A percentile compares a stretch with the other conserved stretches of the same genome.
Evolutionary conservation across 371 early-diverging fungal species (phyloP).

Genomic region (Basidiobolus meristosporus): DNA sequence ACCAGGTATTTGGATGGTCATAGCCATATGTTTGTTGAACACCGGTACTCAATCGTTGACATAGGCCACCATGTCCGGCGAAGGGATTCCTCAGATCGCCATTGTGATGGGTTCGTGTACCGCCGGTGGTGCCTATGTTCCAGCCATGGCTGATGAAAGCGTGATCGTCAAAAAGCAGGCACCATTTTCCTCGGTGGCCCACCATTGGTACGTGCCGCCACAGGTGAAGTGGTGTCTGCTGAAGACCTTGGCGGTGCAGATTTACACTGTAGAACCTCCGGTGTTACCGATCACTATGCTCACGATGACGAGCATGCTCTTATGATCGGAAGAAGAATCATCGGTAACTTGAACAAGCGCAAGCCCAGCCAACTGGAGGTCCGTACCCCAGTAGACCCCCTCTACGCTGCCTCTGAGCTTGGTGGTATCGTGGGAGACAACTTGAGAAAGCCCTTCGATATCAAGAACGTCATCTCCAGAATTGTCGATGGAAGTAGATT

Average conservation of each 20-base stretch:
- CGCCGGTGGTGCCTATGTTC: slow-evolving; percentile 97
- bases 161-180: slow-evolving; percentile 92
- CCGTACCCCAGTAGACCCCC: slow-evolving; percentile 50
- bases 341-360: slow-evolving; percentile 63
- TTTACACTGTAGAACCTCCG: slow-evolving; percentile 85
- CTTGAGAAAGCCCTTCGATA: slow-evolving; percentile 77
- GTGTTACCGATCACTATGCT: slow-evolving; percentile 92
- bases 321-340: slow-evolving; percentile 64
- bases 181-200: slow-evolving; percentile 96
- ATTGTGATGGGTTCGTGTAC: slow-evolving; percentile 96
- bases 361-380: slow-evolving; percentile 30
- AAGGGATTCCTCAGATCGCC: slow-evolving; percentile 87
- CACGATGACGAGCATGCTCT: slow-evolving; percentile 84
- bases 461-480: slow-evolving; percentile 85
- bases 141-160: slow-evolving; percentile 96
- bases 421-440: slow-evolving; percentile 94
- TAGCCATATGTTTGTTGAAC: neutral
- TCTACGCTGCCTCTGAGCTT: slow-evolving; percentile 69
- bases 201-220: slow-evolving; percentile 91
- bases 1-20: slow-evolving; percentile 24
- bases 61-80: slow-evolving; percentile 67
- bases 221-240: slow-evolving; percentile 86
- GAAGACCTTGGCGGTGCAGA: slow-evolving; percentile 96
- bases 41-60: neutral
- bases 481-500: slow-evolving; percentile 89